Conservation (phyloP, 768 basidiomycete species). For the Kockovaella imperatae region DNA sequence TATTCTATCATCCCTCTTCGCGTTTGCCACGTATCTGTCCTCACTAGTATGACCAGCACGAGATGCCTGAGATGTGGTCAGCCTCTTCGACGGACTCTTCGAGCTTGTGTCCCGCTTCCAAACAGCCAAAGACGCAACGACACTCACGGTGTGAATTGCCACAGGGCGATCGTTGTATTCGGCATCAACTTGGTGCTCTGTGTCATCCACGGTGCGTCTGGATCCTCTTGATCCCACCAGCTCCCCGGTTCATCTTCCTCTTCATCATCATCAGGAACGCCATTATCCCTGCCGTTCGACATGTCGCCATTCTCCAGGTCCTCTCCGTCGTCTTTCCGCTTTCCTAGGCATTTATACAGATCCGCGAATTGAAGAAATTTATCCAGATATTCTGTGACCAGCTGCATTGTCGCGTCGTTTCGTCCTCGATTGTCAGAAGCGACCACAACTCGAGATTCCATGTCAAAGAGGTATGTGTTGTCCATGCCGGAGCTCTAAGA, state of each 20-base stretch:
- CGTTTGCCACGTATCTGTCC: constrained; percentile 36
- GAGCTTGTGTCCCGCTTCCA: neutral
- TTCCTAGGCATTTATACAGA: constrained; percentile 54
- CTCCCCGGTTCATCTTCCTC: constrained; percentile 20
- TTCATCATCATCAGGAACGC: constrained; percentile 1
- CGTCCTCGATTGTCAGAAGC: constrained; percentile 65
- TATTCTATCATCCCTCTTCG: constrained; percentile 43
- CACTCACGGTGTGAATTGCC: constrained; percentile 44
- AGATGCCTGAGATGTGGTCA: constrained; percentile 18
- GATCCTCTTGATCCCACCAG: constrained; percentile 41
- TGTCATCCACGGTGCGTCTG: constrained; percentile 34
- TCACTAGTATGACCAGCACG: constrained; percentile 33
- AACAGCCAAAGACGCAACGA: neutral
- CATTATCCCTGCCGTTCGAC: constrained; percentile 1
- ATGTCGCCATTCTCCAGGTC: constrained; percentile 3
- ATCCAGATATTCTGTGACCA: constrained; percentile 78
- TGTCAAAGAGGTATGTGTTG: constrained; percentile 90
- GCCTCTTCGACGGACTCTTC: neutral
- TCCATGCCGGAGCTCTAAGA: constrained; percentile 81
- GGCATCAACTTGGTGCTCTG: constrained; percentile 32
- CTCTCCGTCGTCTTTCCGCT: neutral
- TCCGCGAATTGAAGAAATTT: constrained; percentile 79
- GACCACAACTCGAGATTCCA: constrained; percentile 73
- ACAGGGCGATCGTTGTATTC: constrained; percentile 38
- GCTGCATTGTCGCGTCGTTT: constrained; percentile 67